Evolutionary conservation across 148 eudicot genomes (phyloP).

Genomic region (Heliamphora exappendiculata): DNA sequence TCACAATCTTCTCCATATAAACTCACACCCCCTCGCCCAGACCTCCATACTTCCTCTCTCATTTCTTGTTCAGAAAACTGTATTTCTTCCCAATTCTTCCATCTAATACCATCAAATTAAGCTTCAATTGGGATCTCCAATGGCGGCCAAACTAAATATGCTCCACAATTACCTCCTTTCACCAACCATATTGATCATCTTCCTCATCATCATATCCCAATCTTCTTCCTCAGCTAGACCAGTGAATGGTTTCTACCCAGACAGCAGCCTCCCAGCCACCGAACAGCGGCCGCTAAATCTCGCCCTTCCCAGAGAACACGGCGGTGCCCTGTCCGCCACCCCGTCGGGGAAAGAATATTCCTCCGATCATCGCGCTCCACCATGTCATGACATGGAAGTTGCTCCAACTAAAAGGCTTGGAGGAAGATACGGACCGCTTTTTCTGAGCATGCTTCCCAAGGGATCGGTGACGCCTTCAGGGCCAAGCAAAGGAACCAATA

Average conservation of each 20-base stretch:
- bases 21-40: not conserved
- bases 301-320: not conserved
- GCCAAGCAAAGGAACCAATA: slow-evolving; percentile 17
- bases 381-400: not conserved
- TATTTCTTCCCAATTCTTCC: not conserved
- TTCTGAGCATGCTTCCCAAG: slow-evolving; percentile 15
- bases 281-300: not conserved
- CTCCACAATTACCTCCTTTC: slow-evolving; percentile 4
- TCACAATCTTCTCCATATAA: not conserved
- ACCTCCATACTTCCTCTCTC: not conserved
- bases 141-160: slow-evolving; percentile 14
- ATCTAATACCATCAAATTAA: not conserved
- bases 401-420: not conserved
- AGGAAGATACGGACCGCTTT: slow-evolving; percentile 8
- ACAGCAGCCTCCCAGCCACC: not conserved
- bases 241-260: not conserved
- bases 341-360: not conserved
- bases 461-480: slow-evolving; percentile 12
- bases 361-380: not conserved
- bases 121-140: slow-evolving; percentile 4
- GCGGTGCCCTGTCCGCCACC: not conserved
- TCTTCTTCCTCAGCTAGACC: slow-evolving; percentile 13
- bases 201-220: slow-evolving; percentile 15
- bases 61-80: not conserved
- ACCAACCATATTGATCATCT: not conserved